Evolutionary conservation across 257 asterid species (phyloP).

Genomic region (Solanum arcanum): DNA sequence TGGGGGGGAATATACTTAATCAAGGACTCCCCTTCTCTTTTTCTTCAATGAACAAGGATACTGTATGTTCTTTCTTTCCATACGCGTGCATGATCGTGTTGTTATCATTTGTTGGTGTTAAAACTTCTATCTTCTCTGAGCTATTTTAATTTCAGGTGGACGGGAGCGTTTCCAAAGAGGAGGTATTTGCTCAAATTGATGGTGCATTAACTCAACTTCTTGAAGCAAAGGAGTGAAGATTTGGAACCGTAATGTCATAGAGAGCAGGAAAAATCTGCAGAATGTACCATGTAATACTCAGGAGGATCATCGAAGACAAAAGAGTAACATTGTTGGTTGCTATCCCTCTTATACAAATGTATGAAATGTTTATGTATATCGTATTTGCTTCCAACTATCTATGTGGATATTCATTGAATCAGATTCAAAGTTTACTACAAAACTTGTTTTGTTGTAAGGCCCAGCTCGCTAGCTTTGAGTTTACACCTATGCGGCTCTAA

Average conservation of each 20-base stretch:
- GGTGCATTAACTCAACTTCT: slow-evolving; percentile 11
- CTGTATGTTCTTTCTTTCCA: neutral
- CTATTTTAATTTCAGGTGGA: slow-evolving; percentile 19
- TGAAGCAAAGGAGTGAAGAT: neutral
- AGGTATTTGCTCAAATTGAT: slow-evolving; percentile 27
- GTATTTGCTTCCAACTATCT: neutral
- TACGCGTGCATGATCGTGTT: neutral
- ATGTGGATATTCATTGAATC: neutral
- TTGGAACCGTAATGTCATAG: slow-evolving; percentile 14
- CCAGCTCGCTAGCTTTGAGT: neutral
- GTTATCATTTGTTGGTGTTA: neutral
- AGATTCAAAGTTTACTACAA: neutral
- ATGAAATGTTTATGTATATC: neutral
- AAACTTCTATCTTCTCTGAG: neutral
- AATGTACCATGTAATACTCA: neutral
- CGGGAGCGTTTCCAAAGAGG: slow-evolving; percentile 21
- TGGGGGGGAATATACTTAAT: neutral
- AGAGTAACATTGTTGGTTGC: neutral
- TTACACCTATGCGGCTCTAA: neutral
- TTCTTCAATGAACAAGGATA: neutral
- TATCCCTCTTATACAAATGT: neutral
- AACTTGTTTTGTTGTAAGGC: neutral
- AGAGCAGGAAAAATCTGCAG: neutral
- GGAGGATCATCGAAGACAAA: neutral
- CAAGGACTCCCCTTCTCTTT: neutral